Evolutionary conservation across 2,329 filamentous ascomycete species (phyloP).

Genomic region (Xylaria sp.): DNA sequence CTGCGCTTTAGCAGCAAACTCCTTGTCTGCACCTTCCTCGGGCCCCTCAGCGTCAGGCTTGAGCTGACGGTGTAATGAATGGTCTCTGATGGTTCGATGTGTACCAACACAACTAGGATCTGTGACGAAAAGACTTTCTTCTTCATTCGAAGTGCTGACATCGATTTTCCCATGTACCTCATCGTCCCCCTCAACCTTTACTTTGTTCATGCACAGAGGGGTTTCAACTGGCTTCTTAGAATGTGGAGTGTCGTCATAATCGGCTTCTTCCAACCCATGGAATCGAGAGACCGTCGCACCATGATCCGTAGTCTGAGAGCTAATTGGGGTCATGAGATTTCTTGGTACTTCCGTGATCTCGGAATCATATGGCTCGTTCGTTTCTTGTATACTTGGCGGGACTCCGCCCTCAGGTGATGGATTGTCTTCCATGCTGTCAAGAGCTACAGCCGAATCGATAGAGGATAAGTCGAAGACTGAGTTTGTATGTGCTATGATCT

Average conservation of each 20-base stretch:
- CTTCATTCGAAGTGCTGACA: background rate
- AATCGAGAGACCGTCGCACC: background rate
- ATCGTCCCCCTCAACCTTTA: no score
- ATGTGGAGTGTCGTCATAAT: background rate
- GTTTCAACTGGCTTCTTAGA: no score
- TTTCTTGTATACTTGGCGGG: background rate
- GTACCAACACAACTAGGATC: background rate
- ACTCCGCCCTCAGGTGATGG: background rate
- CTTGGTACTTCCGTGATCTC: background rate
- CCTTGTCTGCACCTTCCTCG: background rate
- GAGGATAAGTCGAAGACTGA: no score
- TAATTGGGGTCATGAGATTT: background rate
- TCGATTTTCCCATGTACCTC: no score
- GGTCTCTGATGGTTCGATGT: background rate
- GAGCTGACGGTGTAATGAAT: background rate
- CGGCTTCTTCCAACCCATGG: background rate
- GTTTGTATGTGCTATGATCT: background rate
- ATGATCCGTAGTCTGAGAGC: background rate
- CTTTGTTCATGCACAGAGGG: no score
- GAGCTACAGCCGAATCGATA: no score
- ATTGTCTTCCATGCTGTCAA: background rate
- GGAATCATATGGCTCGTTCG: background rate
- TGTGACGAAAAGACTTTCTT: constrained; percentile 11
- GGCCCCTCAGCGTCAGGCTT: background rate
- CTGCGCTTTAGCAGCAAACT: background rate